phyloP scores from a whole-genome alignment of 192 early-diverging fungal genomes.

The Backusella liffmaniae region DNA sequence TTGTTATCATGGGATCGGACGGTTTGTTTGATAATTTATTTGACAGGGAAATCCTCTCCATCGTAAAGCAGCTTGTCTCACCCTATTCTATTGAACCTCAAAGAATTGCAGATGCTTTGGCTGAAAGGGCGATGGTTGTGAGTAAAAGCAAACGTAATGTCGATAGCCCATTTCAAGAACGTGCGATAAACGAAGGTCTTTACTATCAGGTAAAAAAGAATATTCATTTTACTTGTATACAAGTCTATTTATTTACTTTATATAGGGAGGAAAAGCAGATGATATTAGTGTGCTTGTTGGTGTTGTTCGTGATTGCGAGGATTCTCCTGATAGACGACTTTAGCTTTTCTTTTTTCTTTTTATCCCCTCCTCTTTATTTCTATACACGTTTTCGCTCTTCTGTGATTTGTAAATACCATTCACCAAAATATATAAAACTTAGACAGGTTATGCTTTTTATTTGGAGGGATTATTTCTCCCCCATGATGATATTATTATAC shows the following conservation, averaged over 20 bases:
- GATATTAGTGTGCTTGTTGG: constrained; percentile 92
- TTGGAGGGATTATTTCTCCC: not conserved
- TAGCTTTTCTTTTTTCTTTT: not conserved
- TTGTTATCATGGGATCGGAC: constrained; percentile 91
- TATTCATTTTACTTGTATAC: constrained; percentile 13
- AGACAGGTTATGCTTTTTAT: too few relatives aligned
- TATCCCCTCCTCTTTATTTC: too few relatives aligned
- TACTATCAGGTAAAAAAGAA: constrained; percentile 33
- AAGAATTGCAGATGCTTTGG: constrained; percentile 76
- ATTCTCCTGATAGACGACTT: constrained; percentile 2
- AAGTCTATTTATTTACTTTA: not conserved
- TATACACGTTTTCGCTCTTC: not conserved
- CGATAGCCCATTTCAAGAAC: constrained; percentile 85
- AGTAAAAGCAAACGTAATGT: constrained; percentile 74
- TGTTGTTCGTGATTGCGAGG: constrained; percentile 56
- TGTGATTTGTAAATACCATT: not conserved
- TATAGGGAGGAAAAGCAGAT: constrained; percentile 93
- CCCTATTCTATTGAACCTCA: constrained; percentile 58
- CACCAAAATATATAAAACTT: too few relatives aligned
- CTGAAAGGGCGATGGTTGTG: constrained; percentile 70
- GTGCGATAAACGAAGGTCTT: constrained; percentile 89
- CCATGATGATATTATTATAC: not conserved
- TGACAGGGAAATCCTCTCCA: constrained; percentile 88
- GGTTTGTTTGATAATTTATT: constrained; percentile 98
- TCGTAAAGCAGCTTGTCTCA: not conserved